These are phyloP conservation scores for Spiraea crenata DNA, from an alignment of 331 rosid genomes.

Conservation along the genomic window DNA sequence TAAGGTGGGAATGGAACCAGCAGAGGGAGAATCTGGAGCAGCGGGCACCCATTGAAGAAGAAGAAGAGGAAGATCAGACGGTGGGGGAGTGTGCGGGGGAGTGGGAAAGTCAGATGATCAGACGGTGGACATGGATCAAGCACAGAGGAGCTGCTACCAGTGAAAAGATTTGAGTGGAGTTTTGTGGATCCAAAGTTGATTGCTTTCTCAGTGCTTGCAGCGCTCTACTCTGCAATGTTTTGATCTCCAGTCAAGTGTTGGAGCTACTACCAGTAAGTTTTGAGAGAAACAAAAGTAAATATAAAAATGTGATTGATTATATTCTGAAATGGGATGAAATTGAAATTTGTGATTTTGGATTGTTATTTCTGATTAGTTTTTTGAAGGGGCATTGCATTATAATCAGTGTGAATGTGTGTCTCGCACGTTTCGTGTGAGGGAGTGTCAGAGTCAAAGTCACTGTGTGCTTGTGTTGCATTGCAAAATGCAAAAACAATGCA, in stretches of 20 bases:
- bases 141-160: neutral
- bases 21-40: slow-evolving; percentile 89
- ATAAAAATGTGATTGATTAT: neutral
- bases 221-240: neutral
- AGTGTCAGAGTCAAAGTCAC: slow-evolving; percentile 12
- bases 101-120: slow-evolving; percentile 40
- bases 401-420: slow-evolving; percentile 19
- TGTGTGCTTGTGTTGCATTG: neutral
- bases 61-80: slow-evolving; percentile 17
- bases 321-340: too few species aligned
- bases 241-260: neutral
- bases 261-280: neutral
- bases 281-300: neutral
- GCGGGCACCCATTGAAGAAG: slow-evolving; percentile 72
- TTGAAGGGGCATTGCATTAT: slow-evolving; percentile 7
- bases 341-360: neutral
- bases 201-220: neutral
- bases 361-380: neutral
- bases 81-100: slow-evolving; percentile 3
- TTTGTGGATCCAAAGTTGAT: slow-evolving; percentile 19
- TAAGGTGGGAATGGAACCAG: slow-evolving; percentile 77
- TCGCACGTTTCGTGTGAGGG: slow-evolving; percentile 24
- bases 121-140: slow-evolving; percentile 29
- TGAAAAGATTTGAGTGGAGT: neutral
- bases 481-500: neutral